Evolutionary conservation across 129 eudicot genomes (phyloP).

Genomic region (Heracleum sosnowskyi): DNA sequence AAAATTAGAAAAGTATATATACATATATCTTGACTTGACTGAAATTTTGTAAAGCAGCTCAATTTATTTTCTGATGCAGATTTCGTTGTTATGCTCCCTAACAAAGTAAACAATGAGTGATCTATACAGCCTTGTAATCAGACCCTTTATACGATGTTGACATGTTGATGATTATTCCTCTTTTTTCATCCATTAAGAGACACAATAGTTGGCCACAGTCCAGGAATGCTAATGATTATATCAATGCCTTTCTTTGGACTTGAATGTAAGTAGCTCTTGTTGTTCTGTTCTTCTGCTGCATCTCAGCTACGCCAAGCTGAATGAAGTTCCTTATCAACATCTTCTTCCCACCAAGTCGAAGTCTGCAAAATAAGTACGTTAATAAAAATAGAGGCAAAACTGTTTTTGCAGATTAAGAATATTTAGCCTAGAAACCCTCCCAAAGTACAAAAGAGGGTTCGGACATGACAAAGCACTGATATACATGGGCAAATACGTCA

Average conservation of each 20-base stretch:
- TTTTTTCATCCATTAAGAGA: neutral
- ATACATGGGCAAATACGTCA: neutral
- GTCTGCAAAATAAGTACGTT: constrained; percentile 28
- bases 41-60: neutral
- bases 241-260: neutral
- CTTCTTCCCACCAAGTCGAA: constrained; percentile 98
- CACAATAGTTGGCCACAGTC: neutral
- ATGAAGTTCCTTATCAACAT: constrained; percentile 62
- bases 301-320: constrained; percentile 92
- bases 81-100: neutral
- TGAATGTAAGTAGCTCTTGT: neutral
- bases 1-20: too few relatives aligned
- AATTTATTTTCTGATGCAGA: neutral
- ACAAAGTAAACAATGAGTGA: neutral
- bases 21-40: neutral
- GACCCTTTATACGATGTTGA: neutral
- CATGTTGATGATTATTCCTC: neutral
- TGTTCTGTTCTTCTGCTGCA: constrained; percentile 4
- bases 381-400: neutral
- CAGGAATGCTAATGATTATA: neutral
- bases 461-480: neutral
- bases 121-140: neutral
- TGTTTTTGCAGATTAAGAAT: neutral
- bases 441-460: neutral
- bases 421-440: neutral